phyloP scores from a whole-genome alignment of 495 filamentous ascomycete genomes.

The Neurospora sp. region DNA sequence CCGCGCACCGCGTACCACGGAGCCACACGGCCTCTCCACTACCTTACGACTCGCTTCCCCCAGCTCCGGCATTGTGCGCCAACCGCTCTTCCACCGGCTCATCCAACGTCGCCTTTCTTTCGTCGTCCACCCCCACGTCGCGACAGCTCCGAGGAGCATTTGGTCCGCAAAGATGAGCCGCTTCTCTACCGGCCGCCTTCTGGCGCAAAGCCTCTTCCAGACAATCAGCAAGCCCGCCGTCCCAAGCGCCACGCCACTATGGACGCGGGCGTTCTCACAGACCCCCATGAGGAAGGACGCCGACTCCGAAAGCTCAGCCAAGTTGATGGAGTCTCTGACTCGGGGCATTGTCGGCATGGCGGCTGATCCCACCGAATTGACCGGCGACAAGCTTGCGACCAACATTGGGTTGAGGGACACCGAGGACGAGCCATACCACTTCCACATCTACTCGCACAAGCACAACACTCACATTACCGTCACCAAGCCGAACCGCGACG shows the following conservation, averaged over 20 bases:
- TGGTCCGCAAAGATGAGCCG: slow-evolving; percentile 29
- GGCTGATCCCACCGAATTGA: neutral
- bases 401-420: slow-evolving; percentile 11
- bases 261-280: slow-evolving; percentile 34
- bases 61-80: neutral
- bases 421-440: slow-evolving; percentile 53
- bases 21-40: neutral
- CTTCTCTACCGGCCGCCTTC: slow-evolving; percentile 31
- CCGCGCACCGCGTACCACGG: neutral
- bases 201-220: slow-evolving; percentile 31
- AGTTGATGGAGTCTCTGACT: slow-evolving; percentile 3
- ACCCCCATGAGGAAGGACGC: slow-evolving; percentile 7
- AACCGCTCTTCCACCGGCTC: neutral
- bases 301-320: neutral
- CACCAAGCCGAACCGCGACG: slow-evolving; percentile 65
- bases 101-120: neutral
- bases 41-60: neutral
- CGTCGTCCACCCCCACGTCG: neutral
- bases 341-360: slow-evolving; percentile 1
- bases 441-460: slow-evolving; percentile 77
- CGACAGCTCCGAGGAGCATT: slow-evolving; percentile 1
- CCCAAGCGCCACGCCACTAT: slow-evolving; percentile 18
- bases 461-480: slow-evolving; percentile 93
- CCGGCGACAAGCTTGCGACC: slow-evolving; percentile 5
- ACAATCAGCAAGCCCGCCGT: slow-evolving; percentile 15